A percentile compares a stretch with the other conserved stretches of the same genome.
Evolutionary conservation across 192 early-diverging fungal species (phyloP).

Genomic region (Umbelopsis sp.): DNA sequence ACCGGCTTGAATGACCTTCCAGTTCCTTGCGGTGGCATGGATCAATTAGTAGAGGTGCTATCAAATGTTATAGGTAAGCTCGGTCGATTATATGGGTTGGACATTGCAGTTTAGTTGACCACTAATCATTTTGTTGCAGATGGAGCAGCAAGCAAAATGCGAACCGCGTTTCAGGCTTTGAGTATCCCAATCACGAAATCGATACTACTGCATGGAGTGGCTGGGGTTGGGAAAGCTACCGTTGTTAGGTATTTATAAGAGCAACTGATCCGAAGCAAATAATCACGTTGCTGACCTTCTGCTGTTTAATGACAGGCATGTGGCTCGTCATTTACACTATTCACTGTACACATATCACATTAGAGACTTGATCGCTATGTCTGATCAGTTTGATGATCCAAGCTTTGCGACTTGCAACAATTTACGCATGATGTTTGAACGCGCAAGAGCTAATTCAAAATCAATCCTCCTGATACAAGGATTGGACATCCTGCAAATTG

Average conservation of each 20-base stretch:
- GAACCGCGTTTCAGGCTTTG: constrained; percentile 13
- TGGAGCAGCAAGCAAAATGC: constrained; percentile 16
- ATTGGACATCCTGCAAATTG: constrained; percentile 52
- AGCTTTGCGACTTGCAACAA: constrained; percentile 26
- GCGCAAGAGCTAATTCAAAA: constrained; percentile 47
- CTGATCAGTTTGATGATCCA: constrained; percentile 23
- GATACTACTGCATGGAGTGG: constrained; percentile 29
- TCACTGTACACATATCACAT: constrained; percentile 11
- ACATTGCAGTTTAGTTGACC: not conserved
- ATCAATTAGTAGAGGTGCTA: not conserved
- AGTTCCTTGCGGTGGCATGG: constrained; percentile 6
- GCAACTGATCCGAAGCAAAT: not conserved
- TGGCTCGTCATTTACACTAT: not conserved
- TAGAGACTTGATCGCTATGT: constrained; percentile 23
- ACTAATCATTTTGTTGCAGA: not conserved
- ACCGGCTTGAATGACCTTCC: not conserved
- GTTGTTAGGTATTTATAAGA: constrained; percentile 16
- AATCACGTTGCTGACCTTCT: too few relatives aligned
- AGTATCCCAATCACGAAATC: constrained; percentile 27
- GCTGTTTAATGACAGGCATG: too few relatives aligned
- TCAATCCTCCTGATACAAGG: constrained; percentile 55
- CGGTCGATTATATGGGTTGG: not conserved
- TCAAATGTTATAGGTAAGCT: constrained; percentile 5
- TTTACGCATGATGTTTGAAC: constrained; percentile 11
- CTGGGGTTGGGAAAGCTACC: constrained; percentile 32